Conservation (phyloP, 495 filamentous ascomycete genomes). For the Tuber calosporum region DNA sequence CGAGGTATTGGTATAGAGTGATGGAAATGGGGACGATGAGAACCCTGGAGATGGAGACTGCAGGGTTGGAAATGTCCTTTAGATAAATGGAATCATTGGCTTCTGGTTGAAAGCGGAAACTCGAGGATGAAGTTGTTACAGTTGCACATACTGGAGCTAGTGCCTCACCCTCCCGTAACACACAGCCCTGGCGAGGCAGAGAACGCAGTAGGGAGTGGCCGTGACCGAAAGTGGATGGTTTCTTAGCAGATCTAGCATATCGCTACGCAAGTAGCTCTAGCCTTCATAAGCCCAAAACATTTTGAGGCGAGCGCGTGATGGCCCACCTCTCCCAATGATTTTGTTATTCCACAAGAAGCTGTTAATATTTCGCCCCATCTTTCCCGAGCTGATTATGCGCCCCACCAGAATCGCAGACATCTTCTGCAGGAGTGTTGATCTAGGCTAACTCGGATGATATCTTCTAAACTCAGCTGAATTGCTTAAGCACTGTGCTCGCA, state of each 20-base stretch:
- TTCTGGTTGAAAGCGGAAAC: not conserved
- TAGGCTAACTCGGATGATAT: not conserved
- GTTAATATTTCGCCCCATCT: not conserved
- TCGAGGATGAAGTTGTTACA: not conserved
- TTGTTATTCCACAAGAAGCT: not conserved
- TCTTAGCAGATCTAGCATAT: not conserved
- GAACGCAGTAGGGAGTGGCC: not conserved
- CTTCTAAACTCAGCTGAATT: not conserved
- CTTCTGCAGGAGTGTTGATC: not conserved
- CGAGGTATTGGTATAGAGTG: not conserved
- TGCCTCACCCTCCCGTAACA: too few relatives aligned
- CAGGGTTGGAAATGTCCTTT: not conserved
- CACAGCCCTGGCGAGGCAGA: too few relatives aligned
- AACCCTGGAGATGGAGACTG: not conserved
- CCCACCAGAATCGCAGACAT: not conserved
- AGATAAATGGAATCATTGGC: not conserved
- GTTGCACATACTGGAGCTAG: not conserved
- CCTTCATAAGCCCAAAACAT: not conserved
- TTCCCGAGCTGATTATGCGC: not conserved
- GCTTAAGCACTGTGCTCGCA: not conserved
- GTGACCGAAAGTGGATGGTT: not conserved
- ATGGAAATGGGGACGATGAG: not conserved
- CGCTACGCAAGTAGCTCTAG: not conserved
- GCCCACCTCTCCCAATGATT: not conserved
- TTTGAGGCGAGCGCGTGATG: not conserved